Evolutionary conservation across 768 basidiomycete species (phyloP), one percentile per base, ranked within the genome.

Genomic region (Pleurotus djamor): DNA sequence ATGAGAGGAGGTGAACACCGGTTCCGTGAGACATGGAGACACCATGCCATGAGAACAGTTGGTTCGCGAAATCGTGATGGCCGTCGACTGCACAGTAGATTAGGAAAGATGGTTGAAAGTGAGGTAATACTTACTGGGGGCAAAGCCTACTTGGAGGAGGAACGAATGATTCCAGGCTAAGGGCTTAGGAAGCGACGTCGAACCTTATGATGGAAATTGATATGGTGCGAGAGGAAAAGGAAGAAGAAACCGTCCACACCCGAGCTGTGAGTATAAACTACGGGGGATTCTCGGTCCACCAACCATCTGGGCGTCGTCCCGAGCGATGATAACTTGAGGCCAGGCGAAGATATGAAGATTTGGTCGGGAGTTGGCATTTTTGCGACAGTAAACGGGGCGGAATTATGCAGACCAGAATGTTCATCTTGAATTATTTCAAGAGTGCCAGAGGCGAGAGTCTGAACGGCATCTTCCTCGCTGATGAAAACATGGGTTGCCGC

Each of bases 401-500:
- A 10, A n/a, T 41, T 56, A 41, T 5, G 36, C 33, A 12, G 54
- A 7, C 28, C 6, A 21, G 13, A 14, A 14, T 35, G 32, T 17
- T 9, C 37, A 14, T 3, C 54, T 28, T 28, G 21, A 16, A 56
- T 13, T n/a, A 56, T 2, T 10, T 36, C 17, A 10, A 16, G 32
- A 14, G 54, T 14, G 12, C 43, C 36, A n/a, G 38, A 12, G 28
- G 43, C 54, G 12, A 56, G 33, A 2, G 16, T n/a, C 14, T 33
- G 35, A 17, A 56, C 43, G 21, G 16, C 14, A n/a, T 38, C 13
- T 7, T 72, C 71, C 3, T 32, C 21, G 21, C 69, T 63, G 48
- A 70, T 66, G 14, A 73, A 63, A 21, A 73, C 32, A 52, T 67
- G 60, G 35, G 55, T 44, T 17, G 61, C 35, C 3, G 21, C 14